These are phyloP conservation scores for Jatropha podagrica DNA, from an alignment of 441 rosid species.

Conservation along the genomic window DNA sequence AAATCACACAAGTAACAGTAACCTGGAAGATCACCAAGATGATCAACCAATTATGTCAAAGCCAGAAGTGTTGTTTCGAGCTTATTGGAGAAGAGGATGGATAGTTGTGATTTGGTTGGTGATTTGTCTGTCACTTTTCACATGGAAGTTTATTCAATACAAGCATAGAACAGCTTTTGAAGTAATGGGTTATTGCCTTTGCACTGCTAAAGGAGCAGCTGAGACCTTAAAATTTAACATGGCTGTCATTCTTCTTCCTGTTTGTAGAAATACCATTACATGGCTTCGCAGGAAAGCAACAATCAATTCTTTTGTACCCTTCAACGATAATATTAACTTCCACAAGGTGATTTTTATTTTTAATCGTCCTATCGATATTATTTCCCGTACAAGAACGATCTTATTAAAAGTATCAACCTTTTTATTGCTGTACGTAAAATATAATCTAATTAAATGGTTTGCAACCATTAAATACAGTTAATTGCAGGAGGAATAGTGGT, in stretches of 20 bases:
- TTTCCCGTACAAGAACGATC: too few species aligned
- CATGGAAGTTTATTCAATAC: slow-evolving; percentile 55
- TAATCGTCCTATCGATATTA: too few species aligned
- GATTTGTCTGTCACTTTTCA: slow-evolving; percentile 35
- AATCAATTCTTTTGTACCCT: slow-evolving; percentile 39
- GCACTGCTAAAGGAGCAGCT: slow-evolving; percentile 61
- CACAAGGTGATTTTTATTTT: slow-evolving; percentile 36
- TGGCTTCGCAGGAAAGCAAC: slow-evolving; percentile 42
- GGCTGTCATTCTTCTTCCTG: slow-evolving; percentile 56
- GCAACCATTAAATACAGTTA: slow-evolving; percentile 21
- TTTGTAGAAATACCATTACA: slow-evolving; percentile 45
- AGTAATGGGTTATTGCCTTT: slow-evolving; percentile 57
- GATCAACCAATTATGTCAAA: slow-evolving; percentile 25
- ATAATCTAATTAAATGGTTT: not conserved
- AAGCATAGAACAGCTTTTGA: slow-evolving; percentile 38
- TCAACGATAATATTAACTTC: slow-evolving; percentile 53
- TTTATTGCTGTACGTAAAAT: too few species aligned
- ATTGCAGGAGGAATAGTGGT: slow-evolving; percentile 53
- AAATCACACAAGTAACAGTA: not conserved
- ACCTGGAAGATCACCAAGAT: not conserved
- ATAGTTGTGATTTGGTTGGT: slow-evolving; percentile 38
- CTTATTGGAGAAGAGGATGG: slow-evolving; percentile 49
- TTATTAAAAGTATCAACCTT: too few species aligned
- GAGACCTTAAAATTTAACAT: slow-evolving; percentile 57
- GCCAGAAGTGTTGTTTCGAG: slow-evolving; percentile 38